Conservation (phyloP, 129 eudicot genomes). For the Centella asiatica region DNA sequence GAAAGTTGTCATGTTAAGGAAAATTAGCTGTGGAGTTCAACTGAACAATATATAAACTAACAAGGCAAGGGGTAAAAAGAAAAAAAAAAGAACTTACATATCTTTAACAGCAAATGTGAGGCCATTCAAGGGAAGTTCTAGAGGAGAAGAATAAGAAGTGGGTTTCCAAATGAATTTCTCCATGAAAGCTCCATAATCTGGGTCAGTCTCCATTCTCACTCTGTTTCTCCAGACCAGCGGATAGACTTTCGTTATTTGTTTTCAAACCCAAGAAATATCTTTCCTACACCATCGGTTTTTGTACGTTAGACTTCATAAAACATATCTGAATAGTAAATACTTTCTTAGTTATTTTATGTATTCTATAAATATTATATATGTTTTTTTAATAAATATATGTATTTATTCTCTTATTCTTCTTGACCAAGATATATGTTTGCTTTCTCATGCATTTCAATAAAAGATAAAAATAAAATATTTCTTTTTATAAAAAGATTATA, state of each 20-base stretch:
- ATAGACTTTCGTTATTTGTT: background rate
- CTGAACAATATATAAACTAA: background rate
- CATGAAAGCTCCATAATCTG: slow-evolving; percentile 75
- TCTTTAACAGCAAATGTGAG: slow-evolving; percentile 93
- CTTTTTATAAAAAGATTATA: too few relatives aligned
- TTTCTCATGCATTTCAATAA: too few relatives aligned
- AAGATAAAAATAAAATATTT: too few relatives aligned
- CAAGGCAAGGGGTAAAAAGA: background rate
- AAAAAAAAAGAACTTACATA: slow-evolving; percentile 38
- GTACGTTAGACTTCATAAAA: too few relatives aligned
- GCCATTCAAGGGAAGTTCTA: slow-evolving; percentile 44
- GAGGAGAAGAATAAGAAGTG: slow-evolving; percentile 20
- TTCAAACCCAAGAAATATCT: too few relatives aligned
- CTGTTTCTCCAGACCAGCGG: background rate
- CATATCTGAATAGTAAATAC: too few relatives aligned
- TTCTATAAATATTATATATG: too few relatives aligned
- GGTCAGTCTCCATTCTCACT: slow-evolving; percentile 19
- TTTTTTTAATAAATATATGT: too few relatives aligned
- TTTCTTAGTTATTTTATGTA: too few relatives aligned
- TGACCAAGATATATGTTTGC: too few relatives aligned
- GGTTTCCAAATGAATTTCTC: slow-evolving; percentile 52
- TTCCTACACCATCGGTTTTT: too few relatives aligned
- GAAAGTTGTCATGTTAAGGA: background rate
- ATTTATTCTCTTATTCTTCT: too few relatives aligned
- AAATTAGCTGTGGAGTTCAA: background rate